phyloP scores from a whole-genome alignment of 1,284 basidiomycete species.

The Lignosus rhinocerotis region DNA sequence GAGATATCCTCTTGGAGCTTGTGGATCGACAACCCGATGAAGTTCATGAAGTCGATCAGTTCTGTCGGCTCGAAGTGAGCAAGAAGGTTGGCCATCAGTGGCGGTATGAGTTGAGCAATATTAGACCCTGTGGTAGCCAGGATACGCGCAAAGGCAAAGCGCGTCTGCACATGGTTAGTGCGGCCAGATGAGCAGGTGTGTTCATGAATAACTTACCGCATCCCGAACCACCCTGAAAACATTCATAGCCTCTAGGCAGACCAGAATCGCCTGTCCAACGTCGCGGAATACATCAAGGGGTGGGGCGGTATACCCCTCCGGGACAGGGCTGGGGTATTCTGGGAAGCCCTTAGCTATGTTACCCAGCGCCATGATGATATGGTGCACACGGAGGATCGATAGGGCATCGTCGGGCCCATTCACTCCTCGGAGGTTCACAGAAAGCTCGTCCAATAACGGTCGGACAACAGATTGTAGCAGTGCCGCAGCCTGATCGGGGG shows the following conservation, averaged over 20 bases:
- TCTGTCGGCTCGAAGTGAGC: slow-evolving; percentile 92
- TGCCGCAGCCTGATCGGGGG: slow-evolving; percentile 70
- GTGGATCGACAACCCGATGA: slow-evolving; percentile 89
- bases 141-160: slow-evolving; percentile 93
- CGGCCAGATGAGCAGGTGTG: slow-evolving; percentile 9
- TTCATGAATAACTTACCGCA: slow-evolving; percentile 62
- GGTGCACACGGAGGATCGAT: slow-evolving; percentile 89
- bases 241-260: slow-evolving; percentile 88
- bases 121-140: slow-evolving; percentile 87
- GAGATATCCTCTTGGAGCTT: slow-evolving; percentile 87
- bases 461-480: slow-evolving; percentile 80
- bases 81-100: slow-evolving; percentile 87
- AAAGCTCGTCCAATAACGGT: slow-evolving; percentile 81
- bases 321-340: slow-evolving; percentile 72
- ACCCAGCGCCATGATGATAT: slow-evolving; percentile 93
- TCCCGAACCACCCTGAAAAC: slow-evolving; percentile 88
- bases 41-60: slow-evolving; percentile 93
- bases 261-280: slow-evolving; percentile 87
- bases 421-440: slow-evolving; percentile 63
- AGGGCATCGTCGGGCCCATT: slow-evolving; percentile 64
- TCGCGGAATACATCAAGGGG: slow-evolving; percentile 84
- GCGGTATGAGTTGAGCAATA: slow-evolving; percentile 80
- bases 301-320: slow-evolving; percentile 69
- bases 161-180: slow-evolving; percentile 54
- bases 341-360: slow-evolving; percentile 98